phyloP scores from a whole-genome alignment of 83 land plant species.

The Thuja plicata region DNA sequence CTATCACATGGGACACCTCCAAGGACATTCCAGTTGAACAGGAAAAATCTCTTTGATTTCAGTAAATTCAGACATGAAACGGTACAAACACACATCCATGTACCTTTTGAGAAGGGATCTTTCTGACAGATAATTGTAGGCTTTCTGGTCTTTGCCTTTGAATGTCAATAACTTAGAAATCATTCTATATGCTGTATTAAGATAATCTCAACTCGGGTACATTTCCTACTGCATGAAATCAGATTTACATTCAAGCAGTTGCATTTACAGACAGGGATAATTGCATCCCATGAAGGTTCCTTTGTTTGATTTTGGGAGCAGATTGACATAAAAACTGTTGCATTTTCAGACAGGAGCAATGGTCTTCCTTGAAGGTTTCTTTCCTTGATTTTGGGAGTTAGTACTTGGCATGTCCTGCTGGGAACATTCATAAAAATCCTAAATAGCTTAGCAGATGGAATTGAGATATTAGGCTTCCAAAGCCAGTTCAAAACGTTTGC shows the following conservation, averaged over 20 bases:
- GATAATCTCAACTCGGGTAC: background rate
- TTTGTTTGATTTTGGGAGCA: background rate
- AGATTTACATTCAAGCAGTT: background rate
- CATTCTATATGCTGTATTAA: background rate
- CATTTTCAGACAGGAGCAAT: background rate
- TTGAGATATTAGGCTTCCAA: background rate
- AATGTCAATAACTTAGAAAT: background rate
- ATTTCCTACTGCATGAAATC: background rate
- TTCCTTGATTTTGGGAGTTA: background rate
- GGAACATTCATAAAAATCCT: background rate
- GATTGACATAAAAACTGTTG: background rate
- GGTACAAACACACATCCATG: background rate
- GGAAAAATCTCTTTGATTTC: background rate
- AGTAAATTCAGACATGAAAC: background rate
- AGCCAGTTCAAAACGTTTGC: background rate
- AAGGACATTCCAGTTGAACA: background rate
- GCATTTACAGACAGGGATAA: background rate
- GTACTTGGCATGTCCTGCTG: background rate
- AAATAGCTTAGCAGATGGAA: background rate
- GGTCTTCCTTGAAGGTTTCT: background rate
- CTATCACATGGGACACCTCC: background rate
- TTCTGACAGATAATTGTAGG: background rate
- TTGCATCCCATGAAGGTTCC: background rate
- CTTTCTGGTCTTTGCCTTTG: background rate
- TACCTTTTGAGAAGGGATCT: background rate